Percentiles rank a stretch among this genome's conserved stretches.
Evolutionary conservation across 2,329 filamentous ascomycete species (phyloP).

Genomic region (Pleoardoris graminearum): DNA sequence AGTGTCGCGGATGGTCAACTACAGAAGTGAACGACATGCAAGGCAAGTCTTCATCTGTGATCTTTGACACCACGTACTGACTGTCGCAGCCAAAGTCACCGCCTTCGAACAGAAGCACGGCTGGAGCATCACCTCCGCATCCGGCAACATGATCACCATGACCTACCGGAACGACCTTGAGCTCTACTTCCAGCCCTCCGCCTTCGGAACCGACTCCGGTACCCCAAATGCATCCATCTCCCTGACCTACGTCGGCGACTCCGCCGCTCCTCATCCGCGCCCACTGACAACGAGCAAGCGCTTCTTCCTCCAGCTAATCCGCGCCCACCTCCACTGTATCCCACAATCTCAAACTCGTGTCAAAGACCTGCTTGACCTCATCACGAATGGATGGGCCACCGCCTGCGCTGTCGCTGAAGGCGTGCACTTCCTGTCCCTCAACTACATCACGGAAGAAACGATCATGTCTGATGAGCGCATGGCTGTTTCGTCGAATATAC

Average conservation of each 20-base stretch:
- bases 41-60: conserved; percentile 56
- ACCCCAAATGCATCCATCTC: conserved; percentile 59
- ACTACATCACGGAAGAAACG: conserved; percentile 65
- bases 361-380: conserved; percentile 60
- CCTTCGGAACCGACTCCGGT: conserved; percentile 59
- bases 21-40: conserved; percentile 80
- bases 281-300: conserved; percentile 68
- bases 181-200: conserved; percentile 68
- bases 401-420: conserved; percentile 63
- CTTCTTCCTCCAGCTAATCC: conserved; percentile 74
- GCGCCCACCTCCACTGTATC: conserved; percentile 67
- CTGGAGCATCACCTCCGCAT: conserved; percentile 70
- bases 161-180: conserved; percentile 73
- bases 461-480: conserved; percentile 69
- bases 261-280: conserved; percentile 56
- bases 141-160: conserved; percentile 67
- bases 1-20: conserved; percentile 86
- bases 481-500: conserved; percentile 62
- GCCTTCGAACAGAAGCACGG: conserved; percentile 67
- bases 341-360: conserved; percentile 62
- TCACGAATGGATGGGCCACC: conserved; percentile 68
- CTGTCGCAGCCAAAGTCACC: conserved; percentile 62
- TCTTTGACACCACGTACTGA: conserved; percentile 41
- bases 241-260: conserved; percentile 69
- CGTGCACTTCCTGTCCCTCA: conserved; percentile 63